phyloP scores from a whole-genome alignment of 1,284 basidiomycete species.

The Ustilago bromivora region DNA sequence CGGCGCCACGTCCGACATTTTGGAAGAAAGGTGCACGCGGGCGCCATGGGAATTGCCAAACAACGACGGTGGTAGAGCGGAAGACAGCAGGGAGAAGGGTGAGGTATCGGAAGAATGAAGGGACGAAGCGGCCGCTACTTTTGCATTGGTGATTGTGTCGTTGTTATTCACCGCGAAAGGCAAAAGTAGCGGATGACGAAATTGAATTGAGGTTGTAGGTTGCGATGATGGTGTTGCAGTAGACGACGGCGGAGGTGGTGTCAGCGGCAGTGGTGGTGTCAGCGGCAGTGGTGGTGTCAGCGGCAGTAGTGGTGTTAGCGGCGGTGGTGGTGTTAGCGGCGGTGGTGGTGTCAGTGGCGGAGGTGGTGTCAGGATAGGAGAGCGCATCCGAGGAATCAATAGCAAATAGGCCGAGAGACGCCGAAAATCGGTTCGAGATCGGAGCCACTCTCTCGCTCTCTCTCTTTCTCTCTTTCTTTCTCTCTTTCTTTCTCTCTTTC shows the following conservation, averaged over 20 bases:
- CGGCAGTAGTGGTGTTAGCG: too few relatives aligned
- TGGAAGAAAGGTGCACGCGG: conserved; percentile 9
- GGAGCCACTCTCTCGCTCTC: background rate
- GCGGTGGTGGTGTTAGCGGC: conserved; percentile 6
- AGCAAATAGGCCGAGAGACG: background rate
- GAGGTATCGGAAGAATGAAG: conserved; percentile 2
- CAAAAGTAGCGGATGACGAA: background rate
- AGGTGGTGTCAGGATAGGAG: conserved; percentile 1
- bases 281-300: too few relatives aligned
- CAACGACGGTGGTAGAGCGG: conserved; percentile 11
- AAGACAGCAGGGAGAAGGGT: background rate
- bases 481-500: too few relatives aligned
- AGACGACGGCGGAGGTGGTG: conserved; percentile 3
- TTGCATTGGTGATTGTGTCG: conserved; percentile 1
- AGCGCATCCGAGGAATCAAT: conserved; percentile 14
- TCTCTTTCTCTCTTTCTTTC: background rate
- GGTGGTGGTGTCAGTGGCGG: conserved; percentile 21
- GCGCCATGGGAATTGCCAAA: conserved; percentile 16
- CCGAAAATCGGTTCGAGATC: conserved; percentile 10
- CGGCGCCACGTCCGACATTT: conserved; percentile 33
- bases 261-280: background rate
- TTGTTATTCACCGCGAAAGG: background rate
- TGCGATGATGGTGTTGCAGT: conserved; percentile 29
- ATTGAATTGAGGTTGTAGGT: conserved; percentile 11
- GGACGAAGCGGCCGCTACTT: background rate